Evolutionary conservation across 441 rosid genomes (phyloP).

Genomic region (Gossypium gossypioides): DNA sequence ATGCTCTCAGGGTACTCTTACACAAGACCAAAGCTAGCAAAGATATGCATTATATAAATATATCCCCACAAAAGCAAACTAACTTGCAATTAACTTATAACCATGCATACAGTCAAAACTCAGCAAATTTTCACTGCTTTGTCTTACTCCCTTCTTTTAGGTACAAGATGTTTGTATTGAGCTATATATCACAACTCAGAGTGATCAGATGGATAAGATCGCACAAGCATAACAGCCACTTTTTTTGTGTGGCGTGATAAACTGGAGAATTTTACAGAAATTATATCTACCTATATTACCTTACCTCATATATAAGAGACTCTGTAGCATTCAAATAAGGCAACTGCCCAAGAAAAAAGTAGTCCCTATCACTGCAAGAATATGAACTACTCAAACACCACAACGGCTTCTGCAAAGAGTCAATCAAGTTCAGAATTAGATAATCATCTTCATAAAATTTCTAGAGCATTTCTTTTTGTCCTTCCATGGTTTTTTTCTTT

Average conservation of each 20-base stretch:
- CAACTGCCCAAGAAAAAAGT: constrained; percentile 79
- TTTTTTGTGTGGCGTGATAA: background rate
- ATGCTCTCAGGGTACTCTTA: background rate
- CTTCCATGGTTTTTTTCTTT: background rate
- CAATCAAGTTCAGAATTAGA: constrained; percentile 11
- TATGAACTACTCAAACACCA: constrained; percentile 55
- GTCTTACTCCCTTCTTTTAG: background rate
- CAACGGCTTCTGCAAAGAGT: constrained; percentile 64
- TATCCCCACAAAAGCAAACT: background rate
- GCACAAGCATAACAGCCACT: background rate
- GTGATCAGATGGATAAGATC: background rate
- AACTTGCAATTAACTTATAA: background rate
- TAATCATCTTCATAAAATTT: background rate
- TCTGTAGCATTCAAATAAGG: constrained; percentile 65
- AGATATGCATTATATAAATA: background rate
- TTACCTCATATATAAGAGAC: constrained; percentile 71
- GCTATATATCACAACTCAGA: background rate
- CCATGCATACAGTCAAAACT: background rate
- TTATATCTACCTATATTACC: background rate
- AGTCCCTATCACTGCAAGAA: constrained; percentile 64
- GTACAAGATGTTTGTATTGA: background rate
- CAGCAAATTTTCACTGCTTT: background rate
- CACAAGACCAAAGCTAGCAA: background rate
- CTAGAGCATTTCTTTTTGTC: background rate
- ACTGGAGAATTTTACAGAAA: background rate